Percentiles rank a stretch among this genome's conserved stretches.
Evolutionary conservation across 208 protist genomes (phyloP).

Genomic region (Sergeia podlipaevii): DNA sequence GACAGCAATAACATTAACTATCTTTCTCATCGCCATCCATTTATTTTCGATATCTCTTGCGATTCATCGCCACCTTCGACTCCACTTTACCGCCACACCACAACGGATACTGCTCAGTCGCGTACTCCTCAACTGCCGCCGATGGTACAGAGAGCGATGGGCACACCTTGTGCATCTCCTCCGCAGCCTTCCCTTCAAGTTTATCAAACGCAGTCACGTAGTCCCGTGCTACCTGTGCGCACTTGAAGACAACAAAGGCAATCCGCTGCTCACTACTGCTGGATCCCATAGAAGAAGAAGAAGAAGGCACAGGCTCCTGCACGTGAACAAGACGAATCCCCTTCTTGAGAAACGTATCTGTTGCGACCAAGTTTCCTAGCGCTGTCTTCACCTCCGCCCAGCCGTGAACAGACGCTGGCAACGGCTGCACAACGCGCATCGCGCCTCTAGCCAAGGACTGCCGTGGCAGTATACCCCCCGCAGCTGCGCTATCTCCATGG

Average conservation of each 20-base stretch:
- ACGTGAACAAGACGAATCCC: slow-evolving; percentile 23
- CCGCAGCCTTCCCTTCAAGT: too few relatives aligned
- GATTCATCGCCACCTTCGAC: too few relatives aligned
- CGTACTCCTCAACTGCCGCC: too few relatives aligned
- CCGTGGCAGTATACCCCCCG: not conserved
- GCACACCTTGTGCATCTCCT: too few relatives aligned
- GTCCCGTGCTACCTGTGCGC: slow-evolving; percentile 14
- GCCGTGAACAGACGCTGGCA: slow-evolving; percentile 14
- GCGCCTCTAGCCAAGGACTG: slow-evolving; percentile 21
- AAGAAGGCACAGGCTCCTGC: too few relatives aligned
- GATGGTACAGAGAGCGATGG: too few relatives aligned
- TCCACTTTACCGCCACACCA: too few relatives aligned
- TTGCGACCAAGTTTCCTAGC: slow-evolving; percentile 17
- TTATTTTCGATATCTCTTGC: too few relatives aligned
- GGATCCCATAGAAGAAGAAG: too few relatives aligned
- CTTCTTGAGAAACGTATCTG: slow-evolving; percentile 7
- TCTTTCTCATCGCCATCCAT: too few relatives aligned
- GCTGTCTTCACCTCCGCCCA: slow-evolving; percentile 28
- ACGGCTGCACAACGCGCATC: slow-evolving; percentile 17
- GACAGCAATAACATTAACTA: too few relatives aligned
- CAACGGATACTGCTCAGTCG: too few relatives aligned
- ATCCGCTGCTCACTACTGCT: not conserved
- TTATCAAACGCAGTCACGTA: slow-evolving; percentile 11
- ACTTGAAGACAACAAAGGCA: slow-evolving; percentile 27
- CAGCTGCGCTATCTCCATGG: not conserved